phyloP scores from a whole-genome alignment of 257 asterid species.

The Anisodus tanguticus region DNA sequence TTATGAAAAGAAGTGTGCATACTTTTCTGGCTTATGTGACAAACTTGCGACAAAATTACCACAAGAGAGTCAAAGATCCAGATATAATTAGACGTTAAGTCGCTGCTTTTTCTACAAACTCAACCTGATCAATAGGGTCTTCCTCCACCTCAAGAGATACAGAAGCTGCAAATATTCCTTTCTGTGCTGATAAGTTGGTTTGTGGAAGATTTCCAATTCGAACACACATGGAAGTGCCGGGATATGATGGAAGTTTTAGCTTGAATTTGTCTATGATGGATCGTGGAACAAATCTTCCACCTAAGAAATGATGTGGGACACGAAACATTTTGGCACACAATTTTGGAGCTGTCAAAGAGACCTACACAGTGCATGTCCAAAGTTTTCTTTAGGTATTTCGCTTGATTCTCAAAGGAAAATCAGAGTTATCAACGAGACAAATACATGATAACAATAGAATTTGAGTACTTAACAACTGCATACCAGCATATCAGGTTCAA shows the following conservation, averaged over 20 bases:
- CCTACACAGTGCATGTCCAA: slow-evolving; percentile 26
- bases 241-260: slow-evolving; percentile 43
- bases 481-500: slow-evolving; percentile 51
- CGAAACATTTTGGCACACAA: slow-evolving; percentile 44
- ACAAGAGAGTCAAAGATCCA: neutral
- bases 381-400: slow-evolving; percentile 3
- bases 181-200: slow-evolving; percentile 16
- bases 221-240: slow-evolving; percentile 45
- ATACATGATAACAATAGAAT: neutral
- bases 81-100: neutral
- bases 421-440: neutral
- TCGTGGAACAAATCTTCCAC: slow-evolving; percentile 45
- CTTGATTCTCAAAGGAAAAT: neutral
- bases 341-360: slow-evolving; percentile 49
- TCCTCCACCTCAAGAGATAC: slow-evolving; percentile 24
- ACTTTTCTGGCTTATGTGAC: neutral
- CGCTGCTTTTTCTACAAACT: neutral
- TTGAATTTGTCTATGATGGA: slow-evolving; percentile 39
- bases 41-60: neutral
- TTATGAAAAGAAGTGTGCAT: neutral
- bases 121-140: slow-evolving; percentile 45
- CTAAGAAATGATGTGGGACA: slow-evolving; percentile 45
- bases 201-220: slow-evolving; percentile 37
- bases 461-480: slow-evolving; percentile 8
- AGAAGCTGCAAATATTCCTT: slow-evolving; percentile 25